Percentiles rank a stretch among this genome's conserved stretches.
phyloP scores from a whole-genome alignment of 2,329 filamentous ascomycete genomes.

The Penicillium sp. region DNA sequence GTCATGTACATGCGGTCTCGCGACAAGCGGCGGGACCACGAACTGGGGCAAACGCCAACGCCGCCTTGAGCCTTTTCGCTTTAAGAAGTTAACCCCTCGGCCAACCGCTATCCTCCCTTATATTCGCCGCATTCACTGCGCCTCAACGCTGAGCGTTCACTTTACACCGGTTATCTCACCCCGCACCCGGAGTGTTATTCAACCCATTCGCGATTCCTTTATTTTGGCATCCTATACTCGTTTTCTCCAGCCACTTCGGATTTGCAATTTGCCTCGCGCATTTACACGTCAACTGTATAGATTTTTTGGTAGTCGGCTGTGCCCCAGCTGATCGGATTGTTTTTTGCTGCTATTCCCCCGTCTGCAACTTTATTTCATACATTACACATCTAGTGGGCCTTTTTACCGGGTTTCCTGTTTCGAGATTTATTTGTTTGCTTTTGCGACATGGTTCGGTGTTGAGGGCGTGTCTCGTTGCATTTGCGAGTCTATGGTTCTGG shows the following conservation, averaged over 20 bases:
- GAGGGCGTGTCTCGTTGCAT: slow-evolving; percentile 10
- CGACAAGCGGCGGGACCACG: slow-evolving; percentile 26
- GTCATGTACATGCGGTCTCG: slow-evolving; percentile 35
- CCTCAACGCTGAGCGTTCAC: slow-evolving; percentile 11
- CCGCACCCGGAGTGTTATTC: background rate
- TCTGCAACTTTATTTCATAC: slow-evolving; percentile 15
- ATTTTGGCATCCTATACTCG: background rate
- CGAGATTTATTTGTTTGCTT: background rate
- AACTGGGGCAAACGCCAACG: slow-evolving; percentile 35
- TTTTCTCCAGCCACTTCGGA: background rate
- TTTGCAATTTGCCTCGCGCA: slow-evolving; percentile 15
- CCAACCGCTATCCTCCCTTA: background rate
- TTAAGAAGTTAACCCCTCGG: background rate
- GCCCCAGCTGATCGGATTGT: slow-evolving; percentile 14
- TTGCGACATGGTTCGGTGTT: slow-evolving; percentile 19
- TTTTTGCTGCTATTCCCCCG: slow-evolving; percentile 17
- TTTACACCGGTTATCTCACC: slow-evolving; percentile 1
- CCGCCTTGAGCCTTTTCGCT: slow-evolving; percentile 22
- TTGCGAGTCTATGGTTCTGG: background rate
- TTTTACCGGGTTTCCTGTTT: background rate
- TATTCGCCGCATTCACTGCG: background rate
- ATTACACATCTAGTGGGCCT: slow-evolving; percentile 18
- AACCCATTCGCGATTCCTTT: background rate
- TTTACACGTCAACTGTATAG: slow-evolving; percentile 27
- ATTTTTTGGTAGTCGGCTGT: slow-evolving; percentile 9